Conservation (phyloP, 352 stramenopile genomes). For the Globisporangium carolinianum region DNA sequence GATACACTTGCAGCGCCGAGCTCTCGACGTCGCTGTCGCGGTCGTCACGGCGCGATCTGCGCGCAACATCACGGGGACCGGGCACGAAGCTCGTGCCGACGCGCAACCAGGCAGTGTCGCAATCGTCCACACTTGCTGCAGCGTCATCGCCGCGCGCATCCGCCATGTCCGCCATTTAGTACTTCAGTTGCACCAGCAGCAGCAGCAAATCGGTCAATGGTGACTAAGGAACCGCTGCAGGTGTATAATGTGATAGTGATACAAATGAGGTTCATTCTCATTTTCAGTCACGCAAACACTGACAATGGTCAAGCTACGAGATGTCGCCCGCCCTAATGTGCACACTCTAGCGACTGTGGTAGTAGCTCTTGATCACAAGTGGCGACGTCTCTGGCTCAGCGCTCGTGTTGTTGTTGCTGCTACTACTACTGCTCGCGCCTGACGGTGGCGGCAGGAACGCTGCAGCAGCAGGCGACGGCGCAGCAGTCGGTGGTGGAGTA, state of each 20-base stretch:
- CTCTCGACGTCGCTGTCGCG: constrained; percentile 2
- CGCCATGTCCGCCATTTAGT: no score
- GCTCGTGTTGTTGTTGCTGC: no score
- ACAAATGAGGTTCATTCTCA: neutral
- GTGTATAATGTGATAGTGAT: neutral
- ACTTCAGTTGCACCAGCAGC: no score
- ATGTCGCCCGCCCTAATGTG: neutral
- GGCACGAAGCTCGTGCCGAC: constrained; percentile 10
- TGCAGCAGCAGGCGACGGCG: constrained; percentile 1
- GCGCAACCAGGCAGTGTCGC: constrained; percentile 3
- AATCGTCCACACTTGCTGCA: neutral
- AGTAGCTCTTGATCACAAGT: neutral
- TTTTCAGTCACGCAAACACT: neutral
- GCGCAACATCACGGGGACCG: neutral
- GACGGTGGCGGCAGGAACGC: constrained; percentile 8
- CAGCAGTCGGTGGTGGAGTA: neutral
- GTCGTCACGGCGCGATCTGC: neutral
- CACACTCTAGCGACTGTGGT: neutral
- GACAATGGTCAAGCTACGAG: no score
- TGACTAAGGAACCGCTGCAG: no score
- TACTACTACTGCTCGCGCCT: no score
- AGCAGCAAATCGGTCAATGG: neutral
- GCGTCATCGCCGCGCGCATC: no score
- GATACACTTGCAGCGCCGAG: constrained; percentile 9
- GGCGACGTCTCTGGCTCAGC: no score